These are phyloP conservation scores for Pittosporum tobira DNA, from an alignment of 129 eudicot genomes.

Conservation along the genomic window DNA sequence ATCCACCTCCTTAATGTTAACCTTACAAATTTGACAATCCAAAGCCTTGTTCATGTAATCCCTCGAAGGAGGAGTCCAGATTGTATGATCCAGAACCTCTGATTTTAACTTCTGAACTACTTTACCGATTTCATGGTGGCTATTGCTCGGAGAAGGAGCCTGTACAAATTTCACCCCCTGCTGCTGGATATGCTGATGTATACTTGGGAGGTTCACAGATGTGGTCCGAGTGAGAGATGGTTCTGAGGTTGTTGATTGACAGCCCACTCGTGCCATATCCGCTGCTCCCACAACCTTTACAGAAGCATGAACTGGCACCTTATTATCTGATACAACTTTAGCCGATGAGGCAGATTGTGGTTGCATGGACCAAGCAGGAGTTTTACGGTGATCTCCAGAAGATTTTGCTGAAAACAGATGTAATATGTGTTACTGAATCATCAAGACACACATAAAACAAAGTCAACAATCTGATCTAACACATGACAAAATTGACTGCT, in stretches of 20 bases:
- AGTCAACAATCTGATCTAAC: not conserved
- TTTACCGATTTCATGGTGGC: conserved; percentile 69
- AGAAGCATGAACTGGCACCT: conserved; percentile 23
- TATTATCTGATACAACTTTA: conserved; percentile 32
- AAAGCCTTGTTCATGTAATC: conserved; percentile 84
- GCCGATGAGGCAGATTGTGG: conserved; percentile 35
- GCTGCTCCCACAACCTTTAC: conserved; percentile 40
- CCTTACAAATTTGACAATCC: conserved; percentile 74
- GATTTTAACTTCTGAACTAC: conserved; percentile 68
- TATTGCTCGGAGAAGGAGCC: conserved; percentile 29
- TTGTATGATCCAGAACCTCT: conserved; percentile 36
- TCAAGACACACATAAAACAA: not conserved
- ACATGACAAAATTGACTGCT: conserved; percentile 2
- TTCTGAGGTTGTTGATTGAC: conserved; percentile 34
- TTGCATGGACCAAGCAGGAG: conserved; percentile 56
- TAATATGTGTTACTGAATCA: not conserved
- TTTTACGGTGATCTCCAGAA: conserved; percentile 40
- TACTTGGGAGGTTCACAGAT: conserved; percentile 22
- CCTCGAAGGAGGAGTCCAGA: conserved; percentile 89
- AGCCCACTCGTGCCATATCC: conserved; percentile 21
- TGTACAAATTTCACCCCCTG: conserved; percentile 32
- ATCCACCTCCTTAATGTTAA: conserved; percentile 51
- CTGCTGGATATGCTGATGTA: too few relatives aligned
- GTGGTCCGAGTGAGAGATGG: conserved; percentile 34
- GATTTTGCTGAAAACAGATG: conserved; percentile 29